Percentiles rank a stretch among this genome's conserved stretches.
Conservation (phyloP, 495 filamentous ascomycete species). For the Tuber borchii region DNA sequence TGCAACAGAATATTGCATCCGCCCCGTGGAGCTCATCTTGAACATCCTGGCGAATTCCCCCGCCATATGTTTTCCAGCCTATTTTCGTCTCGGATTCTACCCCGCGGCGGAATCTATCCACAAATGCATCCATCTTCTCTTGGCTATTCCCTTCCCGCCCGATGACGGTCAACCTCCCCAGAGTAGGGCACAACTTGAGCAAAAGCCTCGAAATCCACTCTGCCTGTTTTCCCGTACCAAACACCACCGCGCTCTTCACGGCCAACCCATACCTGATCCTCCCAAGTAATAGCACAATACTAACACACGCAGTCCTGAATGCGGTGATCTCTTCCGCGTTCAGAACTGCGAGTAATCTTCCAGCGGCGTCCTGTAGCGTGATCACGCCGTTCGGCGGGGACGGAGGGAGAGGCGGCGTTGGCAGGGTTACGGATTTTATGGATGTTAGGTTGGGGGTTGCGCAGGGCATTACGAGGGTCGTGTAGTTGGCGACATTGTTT, state of each 20-base stretch:
- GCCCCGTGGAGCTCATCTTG: slow-evolving; percentile 60
- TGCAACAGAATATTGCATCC: slow-evolving; percentile 76
- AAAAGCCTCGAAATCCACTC: slow-evolving; percentile 83
- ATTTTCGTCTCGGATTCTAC: slow-evolving; percentile 53
- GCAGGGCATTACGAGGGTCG: slow-evolving; percentile 90
- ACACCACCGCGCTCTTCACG: slow-evolving; percentile 69
- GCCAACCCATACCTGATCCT: slow-evolving; percentile 47
- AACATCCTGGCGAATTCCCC: slow-evolving; percentile 37
- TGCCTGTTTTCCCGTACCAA: slow-evolving; percentile 86
- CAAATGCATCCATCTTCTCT: slow-evolving; percentile 46
- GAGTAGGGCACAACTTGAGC: slow-evolving; percentile 19
- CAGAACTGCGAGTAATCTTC: slow-evolving; percentile 68
- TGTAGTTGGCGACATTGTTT: slow-evolving; percentile 45
- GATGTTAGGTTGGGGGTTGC: slow-evolving; percentile 40
- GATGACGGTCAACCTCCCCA: slow-evolving; percentile 22
- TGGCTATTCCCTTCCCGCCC: slow-evolving; percentile 19
- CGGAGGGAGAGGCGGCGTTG: slow-evolving; percentile 41
- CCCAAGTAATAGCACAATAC: slow-evolving; percentile 64
- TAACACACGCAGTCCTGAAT: slow-evolving; percentile 84
- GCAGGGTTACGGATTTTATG: slow-evolving; percentile 34
- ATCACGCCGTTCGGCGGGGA: slow-evolving; percentile 71
- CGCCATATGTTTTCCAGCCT: not conserved
- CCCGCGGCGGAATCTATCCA: slow-evolving; percentile 63
- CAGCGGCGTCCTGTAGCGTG: slow-evolving; percentile 61
- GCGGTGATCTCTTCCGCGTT: slow-evolving; percentile 82